A percentile compares a stretch with the other conserved stretches of the same genome.
Conservation (phyloP, 2,329 filamentous ascomycete genomes). For the Claviceps sp. region DNA sequence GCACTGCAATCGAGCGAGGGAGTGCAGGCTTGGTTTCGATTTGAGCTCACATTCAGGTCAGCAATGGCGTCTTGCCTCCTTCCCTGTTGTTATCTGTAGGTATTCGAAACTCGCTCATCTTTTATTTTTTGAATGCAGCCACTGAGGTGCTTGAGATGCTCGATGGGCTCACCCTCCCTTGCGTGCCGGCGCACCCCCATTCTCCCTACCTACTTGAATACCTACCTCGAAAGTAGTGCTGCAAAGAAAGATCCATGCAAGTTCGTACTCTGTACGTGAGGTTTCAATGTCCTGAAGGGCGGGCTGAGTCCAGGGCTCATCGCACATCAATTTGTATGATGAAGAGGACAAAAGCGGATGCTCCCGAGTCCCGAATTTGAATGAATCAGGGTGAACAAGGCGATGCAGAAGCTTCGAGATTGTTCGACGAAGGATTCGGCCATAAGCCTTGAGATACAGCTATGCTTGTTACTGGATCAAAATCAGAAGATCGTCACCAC, state of each 20-base stretch:
- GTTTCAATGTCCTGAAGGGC: background rate
- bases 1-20: background rate
- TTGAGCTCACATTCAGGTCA: background rate
- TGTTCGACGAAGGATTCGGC: background rate
- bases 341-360: background rate
- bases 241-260: too few species aligned
- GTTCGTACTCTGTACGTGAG: too few species aligned
- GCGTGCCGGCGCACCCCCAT: background rate
- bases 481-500: background rate
- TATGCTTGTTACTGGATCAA: background rate
- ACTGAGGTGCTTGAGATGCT: background rate
- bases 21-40: background rate
- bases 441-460: background rate
- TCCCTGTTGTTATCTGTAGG: background rate
- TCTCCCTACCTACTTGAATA: too few species aligned
- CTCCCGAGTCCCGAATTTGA: background rate
- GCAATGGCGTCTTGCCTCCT: background rate
- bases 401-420: background rate
- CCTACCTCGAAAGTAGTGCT: background rate
- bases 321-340: background rate
- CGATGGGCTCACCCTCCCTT: slow-evolving; percentile 3
- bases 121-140: slow-evolving; percentile 2
- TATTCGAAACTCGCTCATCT: background rate
- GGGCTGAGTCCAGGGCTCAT: background rate
- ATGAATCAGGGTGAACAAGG: background rate